Evolutionary conservation across 169 alveolate species (phyloP).

Genomic region (Plasmodium falciparum): DNA sequence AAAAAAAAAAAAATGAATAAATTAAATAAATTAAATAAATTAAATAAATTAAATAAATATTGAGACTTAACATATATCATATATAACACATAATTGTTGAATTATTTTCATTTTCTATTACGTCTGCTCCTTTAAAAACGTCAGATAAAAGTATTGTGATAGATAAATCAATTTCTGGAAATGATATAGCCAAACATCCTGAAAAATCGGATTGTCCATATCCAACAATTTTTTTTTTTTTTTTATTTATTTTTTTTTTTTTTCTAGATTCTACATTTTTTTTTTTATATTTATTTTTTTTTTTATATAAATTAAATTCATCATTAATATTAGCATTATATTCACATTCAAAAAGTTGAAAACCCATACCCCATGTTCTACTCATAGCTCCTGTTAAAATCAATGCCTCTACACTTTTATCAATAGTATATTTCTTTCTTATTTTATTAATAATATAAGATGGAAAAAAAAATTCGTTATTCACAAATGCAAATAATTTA

Average conservation of each 20-base stretch:
- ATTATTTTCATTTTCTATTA: neutral
- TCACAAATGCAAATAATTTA: slow-evolving; percentile 63
- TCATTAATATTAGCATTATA: slow-evolving; percentile 48
- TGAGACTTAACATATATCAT: neutral
- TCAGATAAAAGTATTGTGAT: slow-evolving; percentile 78
- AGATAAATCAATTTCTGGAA: slow-evolving; percentile 81
- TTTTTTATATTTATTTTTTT: neutral
- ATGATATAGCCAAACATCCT: slow-evolving; percentile 77
- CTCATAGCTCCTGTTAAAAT: slow-evolving; percentile 79
- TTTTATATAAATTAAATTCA: slow-evolving; percentile 28
- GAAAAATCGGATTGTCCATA: slow-evolving; percentile 80
- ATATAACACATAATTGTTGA: neutral
- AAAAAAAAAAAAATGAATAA: neutral
- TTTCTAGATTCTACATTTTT: neutral
- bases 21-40: neutral
- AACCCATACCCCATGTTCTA: slow-evolving; percentile 82
- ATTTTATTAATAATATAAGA: slow-evolving; percentile 41
- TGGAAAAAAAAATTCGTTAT: slow-evolving; percentile 74
- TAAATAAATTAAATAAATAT: neutral
- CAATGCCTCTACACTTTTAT: slow-evolving; percentile 77
- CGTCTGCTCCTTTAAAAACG: slow-evolving; percentile 76
- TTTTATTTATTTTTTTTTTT: neutral
- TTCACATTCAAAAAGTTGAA: slow-evolving; percentile 81
- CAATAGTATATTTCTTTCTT: slow-evolving; percentile 56
- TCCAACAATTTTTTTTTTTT: slow-evolving; percentile 51